Evolutionary conservation across 1,139 yeast genomes (phyloP), one percentile per base, ranked within the genome.

Genomic region (Lodderomyces pseudojiufengensis): DNA sequence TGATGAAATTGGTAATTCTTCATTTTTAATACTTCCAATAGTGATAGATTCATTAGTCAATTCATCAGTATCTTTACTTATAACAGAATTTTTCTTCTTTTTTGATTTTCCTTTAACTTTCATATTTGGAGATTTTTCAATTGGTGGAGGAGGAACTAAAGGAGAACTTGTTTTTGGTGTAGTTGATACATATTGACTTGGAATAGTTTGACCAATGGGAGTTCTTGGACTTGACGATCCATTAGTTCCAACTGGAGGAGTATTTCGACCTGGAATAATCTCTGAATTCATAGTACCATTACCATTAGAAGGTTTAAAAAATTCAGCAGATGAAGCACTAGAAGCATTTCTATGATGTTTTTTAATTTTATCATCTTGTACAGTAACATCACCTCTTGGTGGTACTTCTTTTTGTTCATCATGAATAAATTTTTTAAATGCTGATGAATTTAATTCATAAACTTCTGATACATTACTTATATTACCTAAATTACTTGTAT

Each of bases 331-430:
- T 3, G 39, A 38, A 7, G 35, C 27, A 5, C 41, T 37, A 10
- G 41, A 35, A 11, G 40, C 30, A 11, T 26, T 37, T 8, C 57
- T 41, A 16, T 47, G 48, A 35, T 55, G 57, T 38, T 52, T 57
- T 28, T 55, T 45, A 21, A 57, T 48, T 30, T 47, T 52, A 5
- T 48, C 51, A 14, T 46, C 47, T 9, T 54, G 40, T 8, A 57
- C 39, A 18, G 43, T 50, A 10, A 63, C 48, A 43, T 65, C 72
- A 1, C 69, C 68, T 37, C 70, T 48, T 1, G 67, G 65, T 3
- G 71, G 71, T 1, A 63, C 67, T 27, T 55, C 63, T 2, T 37
- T 43, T 39, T 62, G 48, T 4, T 62, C 45, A 35, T 61, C 67
- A 27, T 55, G 48, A 24, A 63, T 40, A 22, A 58, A 54, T 11